A percentile compares a stretch with the other conserved stretches of the same genome.
Evolutionary conservation across 2,329 filamentous ascomycete genomes (phyloP).

Genomic region (Nemania bipapillata): DNA sequence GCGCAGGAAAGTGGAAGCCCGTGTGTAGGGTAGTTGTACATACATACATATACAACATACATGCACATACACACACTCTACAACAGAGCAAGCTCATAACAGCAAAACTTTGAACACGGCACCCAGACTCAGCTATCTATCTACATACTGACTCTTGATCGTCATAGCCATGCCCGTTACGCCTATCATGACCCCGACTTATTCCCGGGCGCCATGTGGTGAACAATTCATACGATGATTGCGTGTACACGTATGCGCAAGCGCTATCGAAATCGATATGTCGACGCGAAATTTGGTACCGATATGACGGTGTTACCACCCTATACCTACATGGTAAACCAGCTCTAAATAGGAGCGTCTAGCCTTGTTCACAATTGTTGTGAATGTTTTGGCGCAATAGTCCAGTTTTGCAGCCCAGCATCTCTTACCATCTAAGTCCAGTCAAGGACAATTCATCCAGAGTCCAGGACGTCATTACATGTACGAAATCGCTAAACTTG

Average conservation of each 20-base stretch:
- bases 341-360: not conserved
- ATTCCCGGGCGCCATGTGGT: constrained; percentile 23
- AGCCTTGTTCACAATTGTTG: not conserved
- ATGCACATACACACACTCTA: too few species aligned
- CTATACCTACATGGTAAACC: not conserved
- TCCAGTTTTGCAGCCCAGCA: not conserved
- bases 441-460: too few species aligned
- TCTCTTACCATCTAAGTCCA: not conserved
- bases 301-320: constrained; percentile 19
- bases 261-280: constrained; percentile 1
- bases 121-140: constrained; percentile 2
- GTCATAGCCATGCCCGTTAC: constrained; percentile 3
- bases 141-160: constrained; percentile 14
- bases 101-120: constrained; percentile 4
- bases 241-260: constrained; percentile 18
- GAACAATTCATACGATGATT: constrained; percentile 22
- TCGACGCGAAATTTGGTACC: constrained; percentile 18
- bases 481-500: not conserved
- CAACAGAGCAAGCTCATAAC: not conserved
- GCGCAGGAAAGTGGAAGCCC: not conserved
- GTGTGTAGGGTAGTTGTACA: too few species aligned
- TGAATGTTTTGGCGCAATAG: not conserved
- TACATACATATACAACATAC: not conserved
- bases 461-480: not conserved
- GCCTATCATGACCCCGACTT: constrained; percentile 19